Conservation (phyloP, 441 rosid species). For the Aleurites moluccanus region DNA sequence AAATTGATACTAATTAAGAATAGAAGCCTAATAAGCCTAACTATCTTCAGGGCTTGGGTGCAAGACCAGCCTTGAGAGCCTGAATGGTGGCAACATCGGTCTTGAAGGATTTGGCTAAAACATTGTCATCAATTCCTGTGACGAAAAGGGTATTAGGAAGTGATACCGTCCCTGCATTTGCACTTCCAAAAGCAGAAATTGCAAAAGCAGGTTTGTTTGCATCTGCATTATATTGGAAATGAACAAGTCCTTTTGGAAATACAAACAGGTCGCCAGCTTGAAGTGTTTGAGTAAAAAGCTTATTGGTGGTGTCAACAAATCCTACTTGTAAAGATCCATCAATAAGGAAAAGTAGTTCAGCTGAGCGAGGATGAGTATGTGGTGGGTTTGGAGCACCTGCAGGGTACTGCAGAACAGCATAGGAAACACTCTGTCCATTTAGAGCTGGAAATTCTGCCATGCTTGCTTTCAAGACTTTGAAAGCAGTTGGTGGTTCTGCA, state of each 20-base stretch:
- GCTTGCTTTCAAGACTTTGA: constrained; percentile 30
- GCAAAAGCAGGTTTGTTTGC: constrained; percentile 19
- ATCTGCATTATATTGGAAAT: constrained; percentile 38
- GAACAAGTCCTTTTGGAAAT: constrained; percentile 42
- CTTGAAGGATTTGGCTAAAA: constrained; percentile 39
- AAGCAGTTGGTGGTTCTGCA: constrained; percentile 17
- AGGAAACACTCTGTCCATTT: constrained; percentile 38
- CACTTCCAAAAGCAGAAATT: constrained; percentile 36
- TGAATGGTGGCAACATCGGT: constrained; percentile 35
- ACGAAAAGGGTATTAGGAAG: constrained; percentile 32
- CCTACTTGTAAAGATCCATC: constrained; percentile 33
- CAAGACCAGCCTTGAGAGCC: constrained; percentile 36
- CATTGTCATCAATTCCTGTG: constrained; percentile 32
- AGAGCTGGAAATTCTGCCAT: constrained; percentile 37
- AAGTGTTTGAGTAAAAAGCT: constrained; percentile 35
- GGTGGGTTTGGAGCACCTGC: constrained; percentile 29
- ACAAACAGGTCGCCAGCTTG: constrained; percentile 34
- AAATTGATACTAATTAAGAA: neutral
- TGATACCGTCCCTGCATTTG: constrained; percentile 34
- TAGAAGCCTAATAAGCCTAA: neutral
- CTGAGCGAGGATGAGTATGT: constrained; percentile 41
- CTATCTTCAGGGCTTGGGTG: constrained; percentile 21
- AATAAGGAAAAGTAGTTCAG: constrained; percentile 32
- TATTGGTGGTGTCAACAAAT: constrained; percentile 37
- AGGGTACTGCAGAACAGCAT: constrained; percentile 30